Evolutionary conservation across 257 asterid genomes (phyloP).

Genomic region (Euphrasia confusa): DNA sequence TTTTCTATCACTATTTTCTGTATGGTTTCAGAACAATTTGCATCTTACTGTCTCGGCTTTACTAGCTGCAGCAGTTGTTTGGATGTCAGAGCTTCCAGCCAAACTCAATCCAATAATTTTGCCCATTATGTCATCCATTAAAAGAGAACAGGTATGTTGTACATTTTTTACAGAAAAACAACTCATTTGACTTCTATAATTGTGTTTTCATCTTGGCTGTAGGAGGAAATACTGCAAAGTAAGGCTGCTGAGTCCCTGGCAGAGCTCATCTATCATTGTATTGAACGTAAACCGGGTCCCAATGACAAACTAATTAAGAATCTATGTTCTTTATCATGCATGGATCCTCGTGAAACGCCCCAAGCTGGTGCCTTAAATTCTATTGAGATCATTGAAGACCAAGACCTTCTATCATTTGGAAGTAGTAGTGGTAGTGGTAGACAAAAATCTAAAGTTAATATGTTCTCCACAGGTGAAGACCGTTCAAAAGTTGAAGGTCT

Average conservation of each 20-base stretch:
- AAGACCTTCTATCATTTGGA: slow-evolving; percentile 74
- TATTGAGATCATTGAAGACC: slow-evolving; percentile 82
- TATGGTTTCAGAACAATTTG: slow-evolving; percentile 73
- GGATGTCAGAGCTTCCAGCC: slow-evolving; percentile 94
- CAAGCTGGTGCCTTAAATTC: slow-evolving; percentile 82
- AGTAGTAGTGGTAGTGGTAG: slow-evolving; percentile 43
- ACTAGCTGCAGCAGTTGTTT: slow-evolving; percentile 90
- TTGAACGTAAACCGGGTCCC: slow-evolving; percentile 89
- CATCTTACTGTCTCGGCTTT: slow-evolving; percentile 88
- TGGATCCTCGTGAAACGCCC: slow-evolving; percentile 98
- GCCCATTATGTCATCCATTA: slow-evolving; percentile 92
- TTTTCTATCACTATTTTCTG: slow-evolving; percentile 26
- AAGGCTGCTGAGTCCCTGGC: slow-evolving; percentile 96
- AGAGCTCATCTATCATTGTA: slow-evolving; percentile 82
- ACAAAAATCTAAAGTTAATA: slow-evolving; percentile 64
- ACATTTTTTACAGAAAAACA: slow-evolving; percentile 9
- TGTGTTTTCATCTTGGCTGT: slow-evolving; percentile 30
- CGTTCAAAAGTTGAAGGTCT: slow-evolving; percentile 81
- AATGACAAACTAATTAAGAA: slow-evolving; percentile 92
- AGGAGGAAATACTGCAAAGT: slow-evolving; percentile 95
- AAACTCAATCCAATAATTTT: slow-evolving; percentile 84
- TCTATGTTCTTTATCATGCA: slow-evolving; percentile 70
- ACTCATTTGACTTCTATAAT: slow-evolving; percentile 23
- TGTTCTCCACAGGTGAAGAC: slow-evolving; percentile 77
- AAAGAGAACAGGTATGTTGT: slow-evolving; percentile 73